phyloP scores from a whole-genome alignment of 768 basidiomycete species.

The Lactarius quietus region DNA sequence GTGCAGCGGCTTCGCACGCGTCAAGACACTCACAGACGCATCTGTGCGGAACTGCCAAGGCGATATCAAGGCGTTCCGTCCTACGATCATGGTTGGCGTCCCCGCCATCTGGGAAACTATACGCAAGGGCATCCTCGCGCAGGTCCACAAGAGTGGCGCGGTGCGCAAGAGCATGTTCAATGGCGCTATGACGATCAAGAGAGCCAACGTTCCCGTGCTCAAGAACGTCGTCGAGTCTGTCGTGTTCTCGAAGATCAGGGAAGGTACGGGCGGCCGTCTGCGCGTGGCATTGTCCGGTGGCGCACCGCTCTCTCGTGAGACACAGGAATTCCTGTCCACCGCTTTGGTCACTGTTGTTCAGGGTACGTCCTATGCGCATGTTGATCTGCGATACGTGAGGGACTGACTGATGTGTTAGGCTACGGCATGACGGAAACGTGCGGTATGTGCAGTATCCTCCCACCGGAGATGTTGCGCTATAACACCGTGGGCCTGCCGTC shows the following conservation, averaged over 20 bases:
- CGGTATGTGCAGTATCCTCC: conserved; percentile 85
- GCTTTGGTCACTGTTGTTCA: conserved; percentile 83
- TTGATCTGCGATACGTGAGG: neutral
- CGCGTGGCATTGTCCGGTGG: conserved; percentile 81
- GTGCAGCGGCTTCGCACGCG: conserved; percentile 82
- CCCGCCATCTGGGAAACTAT: conserved; percentile 98
- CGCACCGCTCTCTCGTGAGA: conserved; percentile 78
- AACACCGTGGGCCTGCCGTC: conserved; percentile 82
- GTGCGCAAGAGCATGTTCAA: conserved; percentile 78
- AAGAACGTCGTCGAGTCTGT: conserved; percentile 65
- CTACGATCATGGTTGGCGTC: conserved; percentile 91
- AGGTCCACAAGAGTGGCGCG: conserved; percentile 65
- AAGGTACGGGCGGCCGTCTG: conserved; percentile 85
- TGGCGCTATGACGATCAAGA: conserved; percentile 74
- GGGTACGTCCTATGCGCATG: no score
- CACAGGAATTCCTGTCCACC: conserved; percentile 84
- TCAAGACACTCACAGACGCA: conserved; percentile 94
- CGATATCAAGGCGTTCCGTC: conserved; percentile 78
- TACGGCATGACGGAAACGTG: conserved; percentile 98
- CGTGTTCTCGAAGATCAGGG: conserved; percentile 71
- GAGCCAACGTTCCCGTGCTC: conserved; percentile 60
- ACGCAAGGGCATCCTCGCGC: conserved; percentile 86
- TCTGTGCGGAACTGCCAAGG: conserved; percentile 89
- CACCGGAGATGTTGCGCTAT: conserved; percentile 75
- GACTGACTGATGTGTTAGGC: conserved; percentile 42